phyloP scores from a whole-genome alignment of 2,329 filamentous ascomycete genomes.

The Trichoderma citrinoviride region DNA sequence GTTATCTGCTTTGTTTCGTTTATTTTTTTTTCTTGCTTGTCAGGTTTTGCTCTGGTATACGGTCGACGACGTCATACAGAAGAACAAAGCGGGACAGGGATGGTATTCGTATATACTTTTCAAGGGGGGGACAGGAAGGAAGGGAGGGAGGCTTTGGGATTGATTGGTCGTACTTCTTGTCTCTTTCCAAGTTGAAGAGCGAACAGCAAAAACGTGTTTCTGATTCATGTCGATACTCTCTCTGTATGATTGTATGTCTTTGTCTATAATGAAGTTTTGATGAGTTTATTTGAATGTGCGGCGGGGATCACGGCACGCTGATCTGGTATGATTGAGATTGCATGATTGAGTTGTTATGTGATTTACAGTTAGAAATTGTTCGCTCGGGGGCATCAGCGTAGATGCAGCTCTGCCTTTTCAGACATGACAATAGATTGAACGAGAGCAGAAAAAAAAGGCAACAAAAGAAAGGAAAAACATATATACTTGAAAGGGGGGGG shows the following conservation, averaged over 20 bases:
- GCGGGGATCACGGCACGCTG: background rate
- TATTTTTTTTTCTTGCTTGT: background rate
- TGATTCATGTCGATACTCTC: conserved; percentile 6
- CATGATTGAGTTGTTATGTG: background rate
- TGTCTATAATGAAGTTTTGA: conserved; percentile 21
- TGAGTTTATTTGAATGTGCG: background rate
- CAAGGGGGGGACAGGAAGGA: background rate
- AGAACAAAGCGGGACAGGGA: background rate
- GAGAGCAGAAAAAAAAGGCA: too few relatives aligned
- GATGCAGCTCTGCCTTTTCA: too few relatives aligned
- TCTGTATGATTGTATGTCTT: conserved; percentile 25
- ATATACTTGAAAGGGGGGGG: too few relatives aligned
- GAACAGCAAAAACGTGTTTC: background rate
- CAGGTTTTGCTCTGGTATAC: background rate
- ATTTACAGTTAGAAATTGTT: too few relatives aligned
- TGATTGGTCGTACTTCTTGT: background rate
- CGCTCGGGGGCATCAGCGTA: background rate
- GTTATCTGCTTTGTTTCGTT: background rate
- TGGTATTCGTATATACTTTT: background rate
- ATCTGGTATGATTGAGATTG: background rate
- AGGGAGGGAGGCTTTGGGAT: background rate
- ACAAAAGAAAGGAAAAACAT: too few relatives aligned
- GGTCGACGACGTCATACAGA: background rate
- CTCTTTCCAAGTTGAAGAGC: background rate
- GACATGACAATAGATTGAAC: too few relatives aligned